Percentiles rank a stretch among this genome's conserved stretches.
Conservation (phyloP, 768 basidiomycete genomes). For the Coprinopsis sp. region DNA sequence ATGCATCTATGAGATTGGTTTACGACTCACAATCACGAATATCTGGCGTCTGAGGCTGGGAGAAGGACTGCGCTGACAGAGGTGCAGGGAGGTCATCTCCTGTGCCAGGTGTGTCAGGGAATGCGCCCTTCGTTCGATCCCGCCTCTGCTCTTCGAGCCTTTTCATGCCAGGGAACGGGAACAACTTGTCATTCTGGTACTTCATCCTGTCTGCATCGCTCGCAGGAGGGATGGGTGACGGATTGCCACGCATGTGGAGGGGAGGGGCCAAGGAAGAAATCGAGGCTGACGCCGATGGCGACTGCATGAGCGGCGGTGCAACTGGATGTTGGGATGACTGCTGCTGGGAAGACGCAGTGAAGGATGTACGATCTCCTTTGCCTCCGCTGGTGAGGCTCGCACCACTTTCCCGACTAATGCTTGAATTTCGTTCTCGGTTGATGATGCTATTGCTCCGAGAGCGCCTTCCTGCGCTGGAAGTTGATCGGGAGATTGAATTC, state of each 20-base stretch:
- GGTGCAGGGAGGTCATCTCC: conserved; percentile 46
- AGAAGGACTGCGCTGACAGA: conserved; percentile 42
- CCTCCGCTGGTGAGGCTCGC: conserved; percentile 62
- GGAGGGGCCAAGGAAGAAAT: conserved; percentile 58
- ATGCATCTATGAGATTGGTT: too few species aligned
- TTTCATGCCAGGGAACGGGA: conserved; percentile 86
- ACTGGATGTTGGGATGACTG: conserved; percentile 35
- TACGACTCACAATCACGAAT: too few species aligned
- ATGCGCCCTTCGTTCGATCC: conserved; percentile 40
- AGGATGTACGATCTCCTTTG: conserved; percentile 41
- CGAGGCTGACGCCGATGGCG: conserved; percentile 66
- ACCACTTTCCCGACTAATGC: conserved; percentile 72
- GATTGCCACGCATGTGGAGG: conserved; percentile 43
- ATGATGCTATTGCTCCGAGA: conserved; percentile 76
- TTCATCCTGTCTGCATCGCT: conserved; percentile 66
- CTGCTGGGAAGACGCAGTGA: conserved; percentile 8
- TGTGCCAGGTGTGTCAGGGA: conserved; percentile 41
- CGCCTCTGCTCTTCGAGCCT: conserved; percentile 66
- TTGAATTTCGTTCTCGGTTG: conserved; percentile 65
- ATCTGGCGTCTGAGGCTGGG: conserved; percentile 50
- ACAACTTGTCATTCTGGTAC: conserved; percentile 77
- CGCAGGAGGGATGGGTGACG: conserved; percentile 76
- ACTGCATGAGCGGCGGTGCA: conserved; percentile 46
- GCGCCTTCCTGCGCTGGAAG: conserved; percentile 64
- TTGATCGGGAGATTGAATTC: conserved; percentile 58